Percentiles rank a stretch among this genome's conserved stretches.
Evolutionary conservation across 768 basidiomycete species (phyloP).

Genomic region (Lactarius trivialis): DNA sequence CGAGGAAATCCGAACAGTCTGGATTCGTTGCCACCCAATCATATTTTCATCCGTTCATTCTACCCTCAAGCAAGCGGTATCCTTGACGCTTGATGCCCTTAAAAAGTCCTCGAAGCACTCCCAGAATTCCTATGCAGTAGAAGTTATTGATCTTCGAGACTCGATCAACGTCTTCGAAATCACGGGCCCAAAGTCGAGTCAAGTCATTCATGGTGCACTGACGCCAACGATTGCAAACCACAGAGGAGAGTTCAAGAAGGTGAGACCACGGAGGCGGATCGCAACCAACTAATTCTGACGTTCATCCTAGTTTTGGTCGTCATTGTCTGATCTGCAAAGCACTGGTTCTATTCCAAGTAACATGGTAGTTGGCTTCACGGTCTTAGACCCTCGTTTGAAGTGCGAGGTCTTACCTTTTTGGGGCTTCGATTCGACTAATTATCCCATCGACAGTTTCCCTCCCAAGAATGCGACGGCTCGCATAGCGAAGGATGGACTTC

Average conservation of each 20-base stretch:
- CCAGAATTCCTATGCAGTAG: slow-evolving; percentile 37
- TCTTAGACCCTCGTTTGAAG: slow-evolving; percentile 84
- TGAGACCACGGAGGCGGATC: slow-evolving; percentile 24
- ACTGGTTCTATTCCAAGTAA: slow-evolving; percentile 64
- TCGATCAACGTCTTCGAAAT: slow-evolving; percentile 81
- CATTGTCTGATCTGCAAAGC: slow-evolving; percentile 52
- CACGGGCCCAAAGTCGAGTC: slow-evolving; percentile 77
- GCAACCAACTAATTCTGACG: not conserved
- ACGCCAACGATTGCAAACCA: slow-evolving; percentile 31
- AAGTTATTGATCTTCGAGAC: slow-evolving; percentile 65
- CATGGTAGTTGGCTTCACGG: slow-evolving; percentile 71
- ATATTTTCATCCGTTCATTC: slow-evolving; percentile 52
- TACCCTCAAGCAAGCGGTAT: slow-evolving; percentile 46
- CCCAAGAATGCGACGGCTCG: slow-evolving; percentile 62
- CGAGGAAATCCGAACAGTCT: slow-evolving; percentile 42
- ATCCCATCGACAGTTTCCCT: slow-evolving; percentile 57
- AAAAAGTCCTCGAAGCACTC: slow-evolving; percentile 26
- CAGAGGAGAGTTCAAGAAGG: slow-evolving; percentile 54
- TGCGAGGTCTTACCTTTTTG: slow-evolving; percentile 32
- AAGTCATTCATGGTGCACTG: slow-evolving; percentile 44
- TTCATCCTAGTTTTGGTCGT: slow-evolving; percentile 56
- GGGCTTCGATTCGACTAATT: not conserved
- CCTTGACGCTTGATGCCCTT: slow-evolving; percentile 38
- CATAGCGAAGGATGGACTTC: slow-evolving; percentile 25
- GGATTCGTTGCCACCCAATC: slow-evolving; percentile 78